Percentiles rank a stretch among this genome's conserved stretches.
phyloP scores from a whole-genome alignment of 1,284 basidiomycete species.

The Porodaedalea pini region DNA sequence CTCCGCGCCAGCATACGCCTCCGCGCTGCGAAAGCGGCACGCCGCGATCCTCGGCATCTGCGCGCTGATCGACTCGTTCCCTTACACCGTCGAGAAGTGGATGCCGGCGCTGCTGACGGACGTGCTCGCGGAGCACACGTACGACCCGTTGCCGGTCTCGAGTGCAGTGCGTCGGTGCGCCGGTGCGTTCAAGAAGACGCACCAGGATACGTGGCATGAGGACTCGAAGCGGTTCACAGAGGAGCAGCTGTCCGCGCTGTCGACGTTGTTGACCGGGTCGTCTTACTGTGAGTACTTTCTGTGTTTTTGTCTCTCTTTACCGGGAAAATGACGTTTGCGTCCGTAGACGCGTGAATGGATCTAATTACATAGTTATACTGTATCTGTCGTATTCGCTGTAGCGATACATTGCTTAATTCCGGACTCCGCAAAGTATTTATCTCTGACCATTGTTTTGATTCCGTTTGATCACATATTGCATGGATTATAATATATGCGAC shows the following conservation, averaged over 20 bases:
- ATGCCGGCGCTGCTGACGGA: slow-evolving; percentile 72
- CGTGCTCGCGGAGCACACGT: slow-evolving; percentile 75
- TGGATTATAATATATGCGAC: no score
- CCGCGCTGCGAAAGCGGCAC: slow-evolving; percentile 67
- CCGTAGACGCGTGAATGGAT: neutral
- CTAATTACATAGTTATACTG: no score
- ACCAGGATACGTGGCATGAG: slow-evolving; percentile 84
- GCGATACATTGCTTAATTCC: no score
- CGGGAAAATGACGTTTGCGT: neutral
- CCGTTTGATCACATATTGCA: no score
- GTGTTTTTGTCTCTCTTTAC: neutral
- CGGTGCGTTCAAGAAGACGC: slow-evolving; percentile 72
- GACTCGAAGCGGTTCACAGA: slow-evolving; percentile 73
- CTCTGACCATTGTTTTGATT: no score
- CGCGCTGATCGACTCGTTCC: slow-evolving; percentile 77
- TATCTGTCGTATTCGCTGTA: no score
- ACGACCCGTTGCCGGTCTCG: slow-evolving; percentile 77
- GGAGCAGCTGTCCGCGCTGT: slow-evolving; percentile 66
- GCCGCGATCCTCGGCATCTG: slow-evolving; percentile 77
- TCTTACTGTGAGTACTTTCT: slow-evolving; percentile 59
- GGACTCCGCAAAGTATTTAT: no score
- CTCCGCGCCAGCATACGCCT: slow-evolving; percentile 54
- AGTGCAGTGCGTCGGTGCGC: slow-evolving; percentile 71
- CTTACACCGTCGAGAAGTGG: slow-evolving; percentile 84
- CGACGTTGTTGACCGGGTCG: slow-evolving; percentile 68